Conservation (phyloP, 192 early-diverging fungal species). For the Pecoramyces ruminantium region DNA sequence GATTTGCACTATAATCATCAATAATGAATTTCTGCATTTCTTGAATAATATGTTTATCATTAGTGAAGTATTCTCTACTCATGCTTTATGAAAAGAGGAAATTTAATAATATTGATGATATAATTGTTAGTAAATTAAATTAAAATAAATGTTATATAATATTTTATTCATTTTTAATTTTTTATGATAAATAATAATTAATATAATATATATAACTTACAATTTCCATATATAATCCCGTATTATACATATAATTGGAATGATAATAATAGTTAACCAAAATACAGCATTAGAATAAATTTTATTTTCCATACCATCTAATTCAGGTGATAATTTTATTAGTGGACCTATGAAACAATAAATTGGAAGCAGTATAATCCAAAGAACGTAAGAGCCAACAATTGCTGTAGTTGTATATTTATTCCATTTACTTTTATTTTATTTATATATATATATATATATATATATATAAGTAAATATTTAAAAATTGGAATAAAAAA, state of each 20-base stretch:
- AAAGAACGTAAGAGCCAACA: constrained; percentile 74
- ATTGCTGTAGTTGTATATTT: constrained; percentile 86
- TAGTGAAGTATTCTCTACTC: constrained; percentile 61
- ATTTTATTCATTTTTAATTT: too few species aligned
- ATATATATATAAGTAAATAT: too few species aligned
- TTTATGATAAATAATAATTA: too few species aligned
- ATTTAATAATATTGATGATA: too few species aligned
- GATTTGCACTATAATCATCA: constrained; percentile 86
- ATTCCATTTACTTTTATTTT: constrained; percentile 49
- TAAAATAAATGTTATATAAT: too few species aligned
- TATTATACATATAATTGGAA: constrained; percentile 67
- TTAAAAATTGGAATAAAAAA: too few species aligned
- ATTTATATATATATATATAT: too few species aligned
- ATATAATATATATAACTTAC: constrained; percentile 29
- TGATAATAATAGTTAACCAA: constrained; percentile 70
- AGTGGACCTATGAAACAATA: constrained; percentile 65
- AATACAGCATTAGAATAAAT: constrained; percentile 31
- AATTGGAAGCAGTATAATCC: constrained; percentile 73
- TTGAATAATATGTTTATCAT: constrained; percentile 88
- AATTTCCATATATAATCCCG: constrained; percentile 92
- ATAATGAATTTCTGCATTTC: constrained; percentile 99
- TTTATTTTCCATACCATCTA: constrained; percentile 16
- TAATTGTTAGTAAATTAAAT: too few species aligned
- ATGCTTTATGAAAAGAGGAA: too few species aligned
- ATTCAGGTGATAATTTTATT: constrained; percentile 49